Evolutionary conservation across 2,329 filamentous ascomycete genomes (phyloP), one percentile per base, ranked within the genome.

Genomic region (Penicillium sp.): DNA sequence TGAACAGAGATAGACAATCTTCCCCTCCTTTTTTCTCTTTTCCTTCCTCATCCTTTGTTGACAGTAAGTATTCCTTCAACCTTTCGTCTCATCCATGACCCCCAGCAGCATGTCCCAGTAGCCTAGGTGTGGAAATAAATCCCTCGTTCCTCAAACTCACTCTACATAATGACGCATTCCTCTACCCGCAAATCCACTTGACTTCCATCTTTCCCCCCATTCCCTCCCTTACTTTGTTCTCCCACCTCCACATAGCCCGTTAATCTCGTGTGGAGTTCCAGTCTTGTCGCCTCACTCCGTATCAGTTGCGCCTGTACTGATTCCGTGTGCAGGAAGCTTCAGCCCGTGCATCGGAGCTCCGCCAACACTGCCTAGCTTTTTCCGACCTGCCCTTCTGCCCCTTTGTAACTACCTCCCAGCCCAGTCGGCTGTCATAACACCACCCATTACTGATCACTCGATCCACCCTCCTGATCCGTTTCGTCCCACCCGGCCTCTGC

Each of bases 151-250:
- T 40, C 43, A 49, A 49, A 54, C 54, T 50, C 57, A 54, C 57
- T 57, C 47, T 52, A 54, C 49, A 61, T 63, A 58, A 67, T 67
- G 65, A 67, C 65, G 65, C 65, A 67, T 66, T 62, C 55, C 56
- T 60, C 53, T 44, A 51, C 42, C 54, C 55, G 53, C 43, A 39
- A 48, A 50, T 45, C 52, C 48, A 61, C 48, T 52, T 55, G 53
- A 54, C 36, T 44, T 51, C 37, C 40, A 32, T 42, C 50, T 56
- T 47, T 44, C 47, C 45, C 55, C 55, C 54, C 52, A 56, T 52
- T 47, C 42, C 48, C 45, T 56, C 54, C 52, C 57, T 54, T 51
- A 52, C 56, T 42, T 50, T 46, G 36, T 39, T 44, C 28, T 42
- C 38, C 46, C 43, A 45, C 56, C 51, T 63, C 58, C 63, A 60